Percentiles rank a stretch among this genome's conserved stretches.
phyloP scores from a whole-genome alignment of 305 asterid species.

The Fraxinus sp. region DNA sequence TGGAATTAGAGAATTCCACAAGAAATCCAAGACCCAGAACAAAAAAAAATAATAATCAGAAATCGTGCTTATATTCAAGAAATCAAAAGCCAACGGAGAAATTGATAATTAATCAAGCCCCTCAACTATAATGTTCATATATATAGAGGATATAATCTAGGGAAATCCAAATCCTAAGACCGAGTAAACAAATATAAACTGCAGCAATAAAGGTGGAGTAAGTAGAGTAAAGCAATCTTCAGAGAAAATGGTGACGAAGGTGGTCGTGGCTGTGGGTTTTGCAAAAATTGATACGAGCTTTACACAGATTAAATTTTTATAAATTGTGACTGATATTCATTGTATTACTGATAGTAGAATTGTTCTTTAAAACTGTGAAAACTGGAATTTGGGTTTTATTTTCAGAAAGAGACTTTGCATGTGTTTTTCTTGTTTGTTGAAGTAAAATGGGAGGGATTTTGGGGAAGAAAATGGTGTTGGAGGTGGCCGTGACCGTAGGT shows the following conservation, averaged over 20 bases:
- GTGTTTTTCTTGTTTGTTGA: background rate
- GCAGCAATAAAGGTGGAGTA: background rate
- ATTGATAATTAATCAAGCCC: background rate
- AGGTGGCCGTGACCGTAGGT: background rate
- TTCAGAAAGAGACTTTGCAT: background rate
- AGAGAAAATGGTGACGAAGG: background rate
- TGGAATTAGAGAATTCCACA: background rate
- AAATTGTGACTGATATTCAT: background rate
- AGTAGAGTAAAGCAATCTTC: background rate
- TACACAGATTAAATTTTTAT: background rate
- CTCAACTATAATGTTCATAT: background rate
- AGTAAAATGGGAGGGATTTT: background rate
- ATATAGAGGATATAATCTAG: background rate
- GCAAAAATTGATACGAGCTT: background rate
- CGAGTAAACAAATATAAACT: background rate
- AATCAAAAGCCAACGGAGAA: background rate
- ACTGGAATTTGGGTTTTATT: background rate
- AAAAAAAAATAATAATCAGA: background rate
- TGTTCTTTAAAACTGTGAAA: background rate
- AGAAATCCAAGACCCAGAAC: constrained; percentile 3
- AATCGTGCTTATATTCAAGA: background rate
- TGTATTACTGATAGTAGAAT: background rate
- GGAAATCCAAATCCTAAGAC: background rate
- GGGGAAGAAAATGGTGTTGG: background rate
- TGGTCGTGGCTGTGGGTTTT: background rate